A percentile compares a stretch with the other conserved stretches of the same genome.
Conservation (phyloP, 768 basidiomycete genomes). For the Cantharellus cinnabarinus region DNA sequence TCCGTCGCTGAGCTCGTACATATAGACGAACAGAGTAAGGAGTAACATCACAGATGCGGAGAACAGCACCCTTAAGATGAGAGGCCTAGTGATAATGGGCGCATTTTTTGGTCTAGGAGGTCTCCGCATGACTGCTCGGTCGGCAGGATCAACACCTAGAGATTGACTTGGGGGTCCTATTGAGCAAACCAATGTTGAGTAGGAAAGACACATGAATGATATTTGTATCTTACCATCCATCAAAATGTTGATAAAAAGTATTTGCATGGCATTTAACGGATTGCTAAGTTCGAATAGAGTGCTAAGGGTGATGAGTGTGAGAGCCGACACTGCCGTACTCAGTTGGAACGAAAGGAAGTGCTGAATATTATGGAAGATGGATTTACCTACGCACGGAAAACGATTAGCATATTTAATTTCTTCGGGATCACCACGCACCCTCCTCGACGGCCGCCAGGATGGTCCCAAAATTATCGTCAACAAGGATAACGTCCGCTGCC, state of each 20-base stretch:
- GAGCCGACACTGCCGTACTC: conserved; percentile 88
- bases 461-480: conserved; percentile 92
- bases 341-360: conserved; percentile 95
- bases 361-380: conserved; percentile 97
- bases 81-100: conserved; percentile 54
- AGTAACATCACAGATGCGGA: conserved; percentile 80
- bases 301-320: conserved; percentile 86
- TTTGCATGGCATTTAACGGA: conserved; percentile 95
- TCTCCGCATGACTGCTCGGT: conserved; percentile 76
- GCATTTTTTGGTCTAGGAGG: conserved; percentile 88
- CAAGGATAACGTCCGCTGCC: conserved; percentile 89
- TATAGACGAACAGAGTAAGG: conserved; percentile 75
- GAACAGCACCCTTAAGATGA: conserved; percentile 72
- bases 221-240: conserved; percentile 59
- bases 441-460: conserved; percentile 89
- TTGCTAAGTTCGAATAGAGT: conserved; percentile 79
- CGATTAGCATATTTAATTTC: background rate
- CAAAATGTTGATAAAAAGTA: conserved; percentile 95
- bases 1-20: conserved; percentile 64
- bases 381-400: conserved; percentile 40
- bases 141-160: conserved; percentile 89
- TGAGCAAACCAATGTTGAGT: conserved; percentile 1
- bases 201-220: background rate
- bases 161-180: conserved; percentile 86
- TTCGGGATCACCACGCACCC: conserved; percentile 24